Evolutionary conservation across 2,329 filamentous ascomycete genomes (phyloP).

Genomic region (Verticillium dahliae): DNA sequence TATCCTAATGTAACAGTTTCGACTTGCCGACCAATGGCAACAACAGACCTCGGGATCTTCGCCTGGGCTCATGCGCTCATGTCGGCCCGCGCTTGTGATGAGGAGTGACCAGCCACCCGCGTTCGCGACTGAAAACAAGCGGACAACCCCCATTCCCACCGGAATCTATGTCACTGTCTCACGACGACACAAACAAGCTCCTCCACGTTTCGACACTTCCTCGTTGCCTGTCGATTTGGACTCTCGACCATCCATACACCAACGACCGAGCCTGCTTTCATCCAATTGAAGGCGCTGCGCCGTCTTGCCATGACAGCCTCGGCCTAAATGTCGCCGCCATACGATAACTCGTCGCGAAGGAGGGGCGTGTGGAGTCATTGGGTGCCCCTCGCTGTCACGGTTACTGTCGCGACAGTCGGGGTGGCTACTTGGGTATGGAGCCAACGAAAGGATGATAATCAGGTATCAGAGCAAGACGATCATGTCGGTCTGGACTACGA

Average conservation of each 20-base stretch:
- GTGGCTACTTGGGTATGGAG: constrained; percentile 92
- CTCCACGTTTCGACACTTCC: background rate
- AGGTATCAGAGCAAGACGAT: constrained; percentile 55
- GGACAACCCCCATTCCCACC: background rate
- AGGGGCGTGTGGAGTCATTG: constrained; percentile 71
- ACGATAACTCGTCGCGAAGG: constrained; percentile 54
- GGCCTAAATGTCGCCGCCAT: constrained; percentile 50
- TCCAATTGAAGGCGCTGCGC: background rate
- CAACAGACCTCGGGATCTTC: constrained; percentile 12
- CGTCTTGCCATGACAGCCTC: constrained; percentile 10
- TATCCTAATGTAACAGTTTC: background rate
- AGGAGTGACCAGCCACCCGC: constrained; percentile 11
- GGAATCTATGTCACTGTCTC: background rate
- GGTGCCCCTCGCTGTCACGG: constrained; percentile 80
- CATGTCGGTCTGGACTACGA: constrained; percentile 42
- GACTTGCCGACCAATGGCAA: constrained; percentile 13
- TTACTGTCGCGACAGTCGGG: constrained; percentile 80
- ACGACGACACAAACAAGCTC: background rate
- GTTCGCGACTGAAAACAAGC: background rate
- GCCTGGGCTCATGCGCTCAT: constrained; percentile 6
- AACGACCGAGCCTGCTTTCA: background rate
- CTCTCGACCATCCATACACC: background rate
- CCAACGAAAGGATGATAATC: constrained; percentile 70
- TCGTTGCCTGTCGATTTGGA: too few species aligned
- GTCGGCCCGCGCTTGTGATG: constrained; percentile 5